Evolutionary conservation across 164 flowering plant species (phyloP).

Genomic region (Stephania cephalantha): DNA sequence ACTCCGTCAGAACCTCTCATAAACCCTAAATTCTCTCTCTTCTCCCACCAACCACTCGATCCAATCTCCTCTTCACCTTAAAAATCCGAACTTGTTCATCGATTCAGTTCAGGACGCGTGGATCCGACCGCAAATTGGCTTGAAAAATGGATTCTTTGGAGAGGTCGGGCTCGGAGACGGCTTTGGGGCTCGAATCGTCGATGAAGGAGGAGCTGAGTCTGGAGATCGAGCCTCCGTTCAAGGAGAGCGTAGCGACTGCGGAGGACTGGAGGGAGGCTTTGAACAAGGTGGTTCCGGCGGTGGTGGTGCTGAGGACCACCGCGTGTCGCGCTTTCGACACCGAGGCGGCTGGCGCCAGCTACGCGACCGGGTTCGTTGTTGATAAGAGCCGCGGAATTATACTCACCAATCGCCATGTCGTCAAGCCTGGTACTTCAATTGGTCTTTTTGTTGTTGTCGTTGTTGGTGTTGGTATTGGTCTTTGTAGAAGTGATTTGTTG

Average conservation of each 20-base stretch:
- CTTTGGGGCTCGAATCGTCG: slow-evolving; percentile 26
- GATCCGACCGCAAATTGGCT: not conserved
- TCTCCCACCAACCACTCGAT: not conserved
- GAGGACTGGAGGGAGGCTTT: slow-evolving; percentile 93
- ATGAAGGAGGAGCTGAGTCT: slow-evolving; percentile 64
- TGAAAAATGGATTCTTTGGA: slow-evolving; percentile 47
- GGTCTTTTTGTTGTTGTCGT: not conserved
- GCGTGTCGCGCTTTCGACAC: slow-evolving; percentile 91
- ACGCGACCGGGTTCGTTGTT: slow-evolving; percentile 91
- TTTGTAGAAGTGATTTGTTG: not conserved
- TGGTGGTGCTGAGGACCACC: slow-evolving; percentile 81
- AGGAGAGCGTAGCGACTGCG: slow-evolving; percentile 55
- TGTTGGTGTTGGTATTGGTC: not conserved
- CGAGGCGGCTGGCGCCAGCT: slow-evolving; percentile 76
- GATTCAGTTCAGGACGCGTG: not conserved
- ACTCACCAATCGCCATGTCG: slow-evolving; percentile 97
- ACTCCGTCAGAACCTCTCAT: not conserved
- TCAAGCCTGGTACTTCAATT: slow-evolving; percentile 61
- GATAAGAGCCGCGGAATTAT: slow-evolving; percentile 85
- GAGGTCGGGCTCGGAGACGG: slow-evolving; percentile 48
- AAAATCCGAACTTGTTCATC: not conserved
- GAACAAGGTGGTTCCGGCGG: slow-evolving; percentile 82
- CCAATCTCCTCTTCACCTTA: not conserved
- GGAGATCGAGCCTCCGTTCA: slow-evolving; percentile 81
- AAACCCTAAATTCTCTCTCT: not conserved